Evolutionary conservation across 306 rosid species (phyloP).

Genomic region (Ormosia emarginata): DNA sequence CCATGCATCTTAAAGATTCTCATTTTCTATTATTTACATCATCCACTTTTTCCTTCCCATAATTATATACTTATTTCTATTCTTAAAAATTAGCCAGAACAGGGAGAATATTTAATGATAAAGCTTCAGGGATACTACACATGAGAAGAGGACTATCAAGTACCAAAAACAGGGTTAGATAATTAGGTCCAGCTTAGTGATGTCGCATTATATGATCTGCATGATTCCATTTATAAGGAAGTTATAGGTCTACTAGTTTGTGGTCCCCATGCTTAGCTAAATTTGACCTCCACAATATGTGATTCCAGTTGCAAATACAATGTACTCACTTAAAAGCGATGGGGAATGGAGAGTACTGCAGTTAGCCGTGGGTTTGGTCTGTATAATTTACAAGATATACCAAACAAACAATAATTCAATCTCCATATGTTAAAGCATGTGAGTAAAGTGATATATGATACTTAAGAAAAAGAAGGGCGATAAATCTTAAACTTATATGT

Average conservation of each 20-base stretch:
- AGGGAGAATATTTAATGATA: not conserved
- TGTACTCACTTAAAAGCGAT: slow-evolving; percentile 10
- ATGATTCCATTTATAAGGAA: slow-evolving; percentile 6
- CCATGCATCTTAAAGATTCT: slow-evolving; percentile 35
- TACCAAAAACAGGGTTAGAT: slow-evolving; percentile 6
- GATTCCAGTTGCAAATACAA: slow-evolving; percentile 17
- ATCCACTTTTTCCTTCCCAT: not conserved
- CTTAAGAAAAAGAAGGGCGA: not conserved
- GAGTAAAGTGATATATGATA: not conserved
- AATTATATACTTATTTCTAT: not conserved
- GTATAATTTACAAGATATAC: not conserved
- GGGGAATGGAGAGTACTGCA: not conserved
- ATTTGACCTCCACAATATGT: slow-evolving; percentile 15
- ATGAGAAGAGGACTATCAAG: not conserved
- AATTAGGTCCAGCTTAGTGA: not conserved
- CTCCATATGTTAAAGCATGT: not conserved
- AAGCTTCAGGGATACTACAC: not conserved
- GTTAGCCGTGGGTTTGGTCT: slow-evolving; percentile 12
- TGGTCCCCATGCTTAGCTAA: slow-evolving; percentile 30
- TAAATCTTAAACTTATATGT: not conserved
- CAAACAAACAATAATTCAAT: not conserved
- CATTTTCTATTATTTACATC: slow-evolving; percentile 12
- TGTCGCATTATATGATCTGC: not conserved
- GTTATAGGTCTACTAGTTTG: not conserved
- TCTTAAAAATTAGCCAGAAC: not conserved